Evolutionary conservation across 1,284 basidiomycete genomes (phyloP), one percentile per base, ranked within the genome.

Genomic region (Peniophora sp.): DNA sequence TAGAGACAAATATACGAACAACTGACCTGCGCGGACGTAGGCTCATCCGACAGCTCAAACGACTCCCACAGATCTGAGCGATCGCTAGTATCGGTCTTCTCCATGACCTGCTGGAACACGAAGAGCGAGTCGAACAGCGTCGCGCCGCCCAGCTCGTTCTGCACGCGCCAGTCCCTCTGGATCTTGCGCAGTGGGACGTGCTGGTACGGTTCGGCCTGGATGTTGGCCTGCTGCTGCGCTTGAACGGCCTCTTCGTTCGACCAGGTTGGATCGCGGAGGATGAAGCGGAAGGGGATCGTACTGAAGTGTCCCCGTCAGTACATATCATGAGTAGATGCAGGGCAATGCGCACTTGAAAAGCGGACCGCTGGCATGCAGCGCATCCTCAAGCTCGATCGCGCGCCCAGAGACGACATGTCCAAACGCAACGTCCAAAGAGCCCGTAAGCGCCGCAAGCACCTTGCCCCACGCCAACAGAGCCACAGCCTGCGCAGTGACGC

Each of bases 331-430:
- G 58, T 3, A 78, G 51, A 9, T 68, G 11, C 10, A 9, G 1
- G 27, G 54, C n/a, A 51, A 41, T 34, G 20, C 10, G 55, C 35
- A 53, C 53, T 27, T 14, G 46, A 9, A 47, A 24, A 46, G 36
- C 45, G 35, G 23, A 23, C 23, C 24, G 32, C 24, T 69, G 9
- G 75, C 75, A 1, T 76, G 75, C 47, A 78, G 66, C 2, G 75
- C 72, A 23, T 68, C 61, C 54, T 77, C 75, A 3, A 72, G 67
- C 35, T 64, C 66, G 22, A 67, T 64, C 8, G 72, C 60, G 47
- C 75, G 62, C 35, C 76, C 75, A 12, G 75, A 75, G 9, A 77
- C 64, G 17, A 74, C 71, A 50, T 75, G 73, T 0, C 76, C 75
- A 52, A 76, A 78, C 15, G 76, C 62, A 24, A 75, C 61, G 54